Evolutionary conservation across 2,329 filamentous ascomycete species (phyloP).

Genomic region (Plenodomus lindquistii): DNA sequence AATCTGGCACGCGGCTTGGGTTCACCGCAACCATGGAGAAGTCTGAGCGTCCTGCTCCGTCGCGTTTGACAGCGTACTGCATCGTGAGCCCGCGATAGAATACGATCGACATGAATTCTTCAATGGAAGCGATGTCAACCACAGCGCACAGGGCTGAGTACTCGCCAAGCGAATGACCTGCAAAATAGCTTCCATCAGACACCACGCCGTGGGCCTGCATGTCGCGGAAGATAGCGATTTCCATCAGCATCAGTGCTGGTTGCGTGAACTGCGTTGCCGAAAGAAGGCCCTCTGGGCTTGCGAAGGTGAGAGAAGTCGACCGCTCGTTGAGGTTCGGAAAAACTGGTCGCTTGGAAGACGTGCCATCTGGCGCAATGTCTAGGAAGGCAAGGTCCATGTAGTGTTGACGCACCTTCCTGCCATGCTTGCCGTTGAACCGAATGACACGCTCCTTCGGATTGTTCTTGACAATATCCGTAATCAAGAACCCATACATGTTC

Average conservation of each 20-base stretch:
- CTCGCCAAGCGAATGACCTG: neutral
- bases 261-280: conserved; percentile 28
- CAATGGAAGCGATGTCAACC: conserved; percentile 1
- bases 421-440: conserved; percentile 44
- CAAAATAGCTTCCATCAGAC: neutral
- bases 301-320: no score
- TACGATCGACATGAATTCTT: conserved; percentile 1
- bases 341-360: conserved; percentile 2
- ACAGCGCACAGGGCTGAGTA: conserved; percentile 1
- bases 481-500: conserved; percentile 39
- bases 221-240: conserved; percentile 6
- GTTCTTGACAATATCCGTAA: conserved; percentile 44
- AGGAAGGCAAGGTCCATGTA: conserved; percentile 42
- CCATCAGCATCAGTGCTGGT: conserved; percentile 16
- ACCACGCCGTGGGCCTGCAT: conserved; percentile 8
- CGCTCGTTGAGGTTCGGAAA: conserved; percentile 13
- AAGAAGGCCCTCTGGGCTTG: conserved; percentile 17
- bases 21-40: conserved; percentile 19
- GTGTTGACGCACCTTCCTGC: conserved; percentile 38
- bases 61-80: conserved; percentile 12
- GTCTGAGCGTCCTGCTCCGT: conserved; percentile 7
- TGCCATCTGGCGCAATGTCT: no score
- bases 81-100: conserved; percentile 20
- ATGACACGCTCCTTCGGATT: conserved; percentile 46
- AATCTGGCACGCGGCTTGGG: conserved; percentile 6